Base-by-base conservation (phyloP, 176 grass and related monocot genomes). In the Zizania latifolia region DNA sequence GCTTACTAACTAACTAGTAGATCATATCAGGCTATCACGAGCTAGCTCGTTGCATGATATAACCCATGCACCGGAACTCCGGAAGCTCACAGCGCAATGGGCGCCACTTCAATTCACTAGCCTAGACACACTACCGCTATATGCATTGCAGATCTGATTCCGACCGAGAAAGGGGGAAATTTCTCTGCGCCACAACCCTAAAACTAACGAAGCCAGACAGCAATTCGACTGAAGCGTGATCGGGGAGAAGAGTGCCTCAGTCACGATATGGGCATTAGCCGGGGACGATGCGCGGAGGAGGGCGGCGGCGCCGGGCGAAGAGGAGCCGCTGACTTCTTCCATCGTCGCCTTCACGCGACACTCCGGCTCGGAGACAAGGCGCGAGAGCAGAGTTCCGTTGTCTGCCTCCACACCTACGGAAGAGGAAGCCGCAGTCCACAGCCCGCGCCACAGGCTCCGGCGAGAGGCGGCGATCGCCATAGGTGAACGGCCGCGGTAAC, bases 251-350 rank as follows among this genome's bases (percentile, higher is more conserved):
- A 15, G 17, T 2, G 0, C 9, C 7, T 51, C 48, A 51, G 78
- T 78, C 75, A 87, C 84, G 19, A 91, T 54, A 77, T 77, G 72
- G 4, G 84, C 88, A 69, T 91, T 87, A 50, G 51, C 30, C 1
- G 70, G 88, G 28, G 58, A 81, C 17, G 80, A 84, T 5, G 31
- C 29, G 28, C 70, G 84, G 41, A 90, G 84, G 32, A 90, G 88
- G 32, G 80, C 79, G 15, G 58, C 35, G 31, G 72, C 57, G 71
- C n/a, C 55, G n/a, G n/a, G n/a, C n/a, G n/a, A n/a, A n/a, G n/a
- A n/a, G n/a, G n/a, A n/a, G n/a, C n/a, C n/a, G n/a, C n/a, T n/a
- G n/a, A n/a, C n/a, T n/a, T n/a, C n/a, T n/a, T n/a, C n/a, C n/a
- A n/a, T n/a, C n/a, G n/a, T n/a, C n/a, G n/a, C n/a, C n/a, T n/a